Evolutionary conservation across 2,329 filamentous ascomycete species (phyloP).

Genomic region (Gyromitra esculenta): DNA sequence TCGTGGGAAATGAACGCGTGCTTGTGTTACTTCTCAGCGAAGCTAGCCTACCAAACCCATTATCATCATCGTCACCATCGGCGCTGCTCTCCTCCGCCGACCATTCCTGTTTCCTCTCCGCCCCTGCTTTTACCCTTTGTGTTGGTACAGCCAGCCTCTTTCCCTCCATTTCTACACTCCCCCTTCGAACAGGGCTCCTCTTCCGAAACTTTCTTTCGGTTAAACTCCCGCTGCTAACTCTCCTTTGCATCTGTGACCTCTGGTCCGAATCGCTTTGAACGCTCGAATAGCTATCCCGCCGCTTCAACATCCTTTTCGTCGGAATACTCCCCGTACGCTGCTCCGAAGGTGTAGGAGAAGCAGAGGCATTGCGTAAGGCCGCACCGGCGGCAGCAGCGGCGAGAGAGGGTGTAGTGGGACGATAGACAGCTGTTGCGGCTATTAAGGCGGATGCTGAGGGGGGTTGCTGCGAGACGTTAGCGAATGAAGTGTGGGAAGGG

Average conservation of each 20-base stretch:
- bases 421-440: constrained; percentile 49
- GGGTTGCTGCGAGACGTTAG: constrained; percentile 8
- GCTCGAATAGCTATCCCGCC: constrained; percentile 49
- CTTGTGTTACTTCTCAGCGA: constrained; percentile 1
- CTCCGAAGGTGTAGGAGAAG: constrained; percentile 12
- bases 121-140: neutral
- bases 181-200: constrained; percentile 6
- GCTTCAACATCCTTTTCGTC: constrained; percentile 52
- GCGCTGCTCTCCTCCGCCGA: constrained; percentile 13
- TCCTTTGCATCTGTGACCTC: constrained; percentile 12
- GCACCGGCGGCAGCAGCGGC: constrained; percentile 51
- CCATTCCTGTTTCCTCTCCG: neutral
- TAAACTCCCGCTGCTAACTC: constrained; percentile 34
- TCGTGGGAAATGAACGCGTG: constrained; percentile 26
- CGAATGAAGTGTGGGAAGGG: neutral
- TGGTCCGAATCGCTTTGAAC: constrained; percentile 21
- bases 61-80: constrained; percentile 5
- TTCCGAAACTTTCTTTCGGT: constrained; percentile 42
- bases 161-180: neutral
- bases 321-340: constrained; percentile 46
- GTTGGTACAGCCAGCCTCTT: neutral
- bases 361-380: constrained; percentile 47
- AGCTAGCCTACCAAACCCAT: neutral
- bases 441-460: constrained; percentile 43
- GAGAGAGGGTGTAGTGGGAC: constrained; percentile 27